Conservation (phyloP, 2,329 filamentous ascomycete species). For the Oidium heveae region DNA sequence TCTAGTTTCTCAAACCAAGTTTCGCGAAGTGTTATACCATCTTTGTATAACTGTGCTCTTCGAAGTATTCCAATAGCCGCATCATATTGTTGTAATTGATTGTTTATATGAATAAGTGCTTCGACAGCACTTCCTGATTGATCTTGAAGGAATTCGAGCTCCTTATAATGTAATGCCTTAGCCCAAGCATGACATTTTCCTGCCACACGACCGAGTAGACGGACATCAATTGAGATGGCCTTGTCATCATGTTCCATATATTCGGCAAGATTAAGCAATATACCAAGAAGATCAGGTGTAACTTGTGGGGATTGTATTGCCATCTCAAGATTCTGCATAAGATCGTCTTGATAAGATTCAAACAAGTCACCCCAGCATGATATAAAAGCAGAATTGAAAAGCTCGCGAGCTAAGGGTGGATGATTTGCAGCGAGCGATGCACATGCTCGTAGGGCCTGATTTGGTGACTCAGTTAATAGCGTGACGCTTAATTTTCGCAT, state of each 20-base stretch:
- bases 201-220: constrained; percentile 79
- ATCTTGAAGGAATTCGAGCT: constrained; percentile 92
- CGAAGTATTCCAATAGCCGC: constrained; percentile 93
- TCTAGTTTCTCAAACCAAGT: constrained; percentile 98
- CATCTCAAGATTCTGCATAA: constrained; percentile 85
- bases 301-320: constrained; percentile 90
- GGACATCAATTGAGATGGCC: constrained; percentile 87
- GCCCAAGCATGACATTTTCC: constrained; percentile 94
- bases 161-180: constrained; percentile 96
- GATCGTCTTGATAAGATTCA: constrained; percentile 87
- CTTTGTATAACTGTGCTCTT: constrained; percentile 84
- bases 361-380: constrained; percentile 98
- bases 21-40: constrained; percentile 80
- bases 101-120: constrained; percentile 96
- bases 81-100: constrained; percentile 94
- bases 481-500: constrained; percentile 91
- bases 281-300: constrained; percentile 79
- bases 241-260: constrained; percentile 99
- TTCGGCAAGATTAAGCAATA: constrained; percentile 84
- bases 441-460: constrained; percentile 81
- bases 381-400: constrained; percentile 98
- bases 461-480: constrained; percentile 79
- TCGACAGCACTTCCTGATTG: constrained; percentile 90
- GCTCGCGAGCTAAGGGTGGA: constrained; percentile 65
- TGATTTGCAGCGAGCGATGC: constrained; percentile 79